Percentiles rank a stretch among this genome's conserved stretches.
phyloP scores from a whole-genome alignment of 2,329 filamentous ascomycete genomes.

The Cladosporium sp. region DNA sequence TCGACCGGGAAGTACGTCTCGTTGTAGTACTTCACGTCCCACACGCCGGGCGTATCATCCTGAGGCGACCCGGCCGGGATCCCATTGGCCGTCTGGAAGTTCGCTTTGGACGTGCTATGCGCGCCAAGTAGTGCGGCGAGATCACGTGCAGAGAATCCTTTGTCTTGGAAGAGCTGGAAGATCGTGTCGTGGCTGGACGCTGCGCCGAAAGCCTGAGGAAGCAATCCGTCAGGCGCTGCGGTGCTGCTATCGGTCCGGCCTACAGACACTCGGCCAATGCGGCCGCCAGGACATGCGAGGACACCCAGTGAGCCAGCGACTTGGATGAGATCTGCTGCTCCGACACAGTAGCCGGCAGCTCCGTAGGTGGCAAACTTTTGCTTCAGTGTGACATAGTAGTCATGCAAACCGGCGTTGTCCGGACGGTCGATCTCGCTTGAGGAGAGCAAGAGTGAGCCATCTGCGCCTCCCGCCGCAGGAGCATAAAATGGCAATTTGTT shows the following conservation, averaged over 20 bases:
- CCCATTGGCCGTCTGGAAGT: slow-evolving; percentile 25
- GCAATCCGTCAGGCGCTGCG: slow-evolving; percentile 40
- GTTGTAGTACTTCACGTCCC: slow-evolving; percentile 50
- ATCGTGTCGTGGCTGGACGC: slow-evolving; percentile 37
- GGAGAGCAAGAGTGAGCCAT: slow-evolving; percentile 38
- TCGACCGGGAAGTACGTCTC: slow-evolving; percentile 27
- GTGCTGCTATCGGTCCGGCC: slow-evolving; percentile 44
- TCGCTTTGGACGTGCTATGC: slow-evolving; percentile 49
- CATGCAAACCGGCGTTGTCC: slow-evolving; percentile 45
- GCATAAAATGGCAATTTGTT: slow-evolving; percentile 18
- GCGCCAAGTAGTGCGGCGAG: slow-evolving; percentile 54
- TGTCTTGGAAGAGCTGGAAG: slow-evolving; percentile 46
- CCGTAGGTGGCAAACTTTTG: slow-evolving; percentile 32
- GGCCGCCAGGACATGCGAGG: slow-evolving; percentile 50
- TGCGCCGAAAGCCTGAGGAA: slow-evolving; percentile 41
- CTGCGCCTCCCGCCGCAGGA: slow-evolving; percentile 35
- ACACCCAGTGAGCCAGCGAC: slow-evolving; percentile 46
- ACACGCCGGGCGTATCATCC: slow-evolving; percentile 48
- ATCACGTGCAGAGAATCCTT: slow-evolving; percentile 48
- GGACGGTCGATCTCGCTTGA: slow-evolving; percentile 33
- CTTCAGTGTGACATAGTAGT: slow-evolving; percentile 39
- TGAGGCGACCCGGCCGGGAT: slow-evolving; percentile 36
- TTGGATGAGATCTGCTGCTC: slow-evolving; percentile 54
- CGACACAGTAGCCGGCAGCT: slow-evolving; percentile 28
- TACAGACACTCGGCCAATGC: slow-evolving; percentile 47